Evolutionary conservation across 2,329 filamentous ascomycete genomes (phyloP).

Genomic region (Colletotrichum sublineola): DNA sequence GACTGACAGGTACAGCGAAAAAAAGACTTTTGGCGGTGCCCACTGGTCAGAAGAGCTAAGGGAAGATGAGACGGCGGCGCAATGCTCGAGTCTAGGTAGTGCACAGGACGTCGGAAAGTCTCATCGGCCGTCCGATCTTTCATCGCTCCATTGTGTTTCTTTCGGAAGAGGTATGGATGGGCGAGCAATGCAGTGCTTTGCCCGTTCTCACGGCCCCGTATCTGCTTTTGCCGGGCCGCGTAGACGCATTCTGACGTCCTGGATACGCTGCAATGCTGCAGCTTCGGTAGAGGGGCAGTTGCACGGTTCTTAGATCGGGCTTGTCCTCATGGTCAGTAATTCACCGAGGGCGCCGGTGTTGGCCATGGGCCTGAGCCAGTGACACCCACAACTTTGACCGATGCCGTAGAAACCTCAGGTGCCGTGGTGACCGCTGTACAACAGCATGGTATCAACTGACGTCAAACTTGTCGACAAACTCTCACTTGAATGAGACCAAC

Average conservation of each 20-base stretch:
- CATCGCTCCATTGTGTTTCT: constrained; percentile 1
- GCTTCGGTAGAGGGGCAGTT: neutral
- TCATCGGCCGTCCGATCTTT: neutral
- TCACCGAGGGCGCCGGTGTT: neutral
- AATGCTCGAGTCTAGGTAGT: constrained; percentile 6
- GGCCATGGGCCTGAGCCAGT: neutral
- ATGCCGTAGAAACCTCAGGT: neutral
- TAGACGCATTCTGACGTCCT: neutral
- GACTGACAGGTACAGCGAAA: constrained; percentile 27
- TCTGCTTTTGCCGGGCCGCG: constrained; percentile 7
- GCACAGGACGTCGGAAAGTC: constrained; percentile 4
- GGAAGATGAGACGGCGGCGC: constrained; percentile 37
- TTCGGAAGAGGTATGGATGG: neutral
- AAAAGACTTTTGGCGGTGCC: neutral
- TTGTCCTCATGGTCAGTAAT: constrained; percentile 5
- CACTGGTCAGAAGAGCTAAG: constrained; percentile 9
- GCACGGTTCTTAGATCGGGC: neutral
- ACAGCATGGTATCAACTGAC: neutral
- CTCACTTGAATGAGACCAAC: no score
- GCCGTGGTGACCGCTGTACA: neutral
- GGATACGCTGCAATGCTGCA: neutral
- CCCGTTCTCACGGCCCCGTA: neutral
- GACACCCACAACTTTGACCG: neutral
- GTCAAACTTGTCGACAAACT: no score
- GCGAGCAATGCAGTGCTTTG: constrained; percentile 2